Base-by-base conservation (phyloP, 345 rosid species). In the Reutealis trisperma region DNA sequence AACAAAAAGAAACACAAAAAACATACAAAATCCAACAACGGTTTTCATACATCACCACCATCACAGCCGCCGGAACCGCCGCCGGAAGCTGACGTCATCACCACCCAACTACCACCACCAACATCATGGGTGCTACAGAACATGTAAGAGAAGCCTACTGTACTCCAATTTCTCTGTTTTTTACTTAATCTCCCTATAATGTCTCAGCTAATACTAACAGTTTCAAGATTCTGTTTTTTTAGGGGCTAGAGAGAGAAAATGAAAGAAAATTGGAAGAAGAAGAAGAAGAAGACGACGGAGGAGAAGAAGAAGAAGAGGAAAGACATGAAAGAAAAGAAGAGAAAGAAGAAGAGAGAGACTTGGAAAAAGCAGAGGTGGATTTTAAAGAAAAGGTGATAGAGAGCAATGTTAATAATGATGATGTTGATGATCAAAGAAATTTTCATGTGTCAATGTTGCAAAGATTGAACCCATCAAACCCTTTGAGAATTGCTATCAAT, bases 381-480 rank as follows among this genome's bases (percentile, higher is more conserved):
- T 62, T 65, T 34, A 75, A 71, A n/a, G 86, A 80, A 60, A 79
- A 77, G 69, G 83, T 74, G 55, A 73, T 22, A 4, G 85, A 73
- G 25, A 41, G 55, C 13, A 34, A 54, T 54, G 27, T 14, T 9
- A 41, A 16, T 73, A 21, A 47, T 27, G 74, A 47, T n/a, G 74
- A 37, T 52, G n/a, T n/a, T n/a, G 72, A 57, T 14, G 77, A 60
- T 8, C 72, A 55, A 51, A 70, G 82, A 5, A 87, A 81, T 54
- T 81, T 73, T 79, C 83, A 75, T n/a, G 71, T 70, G 30, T 79
- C 96, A 44, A 87, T 88, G 91, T 70, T 96, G 88, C 94, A 82
- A 62, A 90, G 88, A 66, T 75, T 96, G 59, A 91, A 92, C 79
- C 93, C 90, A 18, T 90, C 94, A 52, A 96, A 93, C 82, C 98